phyloP scores from a whole-genome alignment of 768 basidiomycete genomes.

The Baorangia bicolor region DNA sequence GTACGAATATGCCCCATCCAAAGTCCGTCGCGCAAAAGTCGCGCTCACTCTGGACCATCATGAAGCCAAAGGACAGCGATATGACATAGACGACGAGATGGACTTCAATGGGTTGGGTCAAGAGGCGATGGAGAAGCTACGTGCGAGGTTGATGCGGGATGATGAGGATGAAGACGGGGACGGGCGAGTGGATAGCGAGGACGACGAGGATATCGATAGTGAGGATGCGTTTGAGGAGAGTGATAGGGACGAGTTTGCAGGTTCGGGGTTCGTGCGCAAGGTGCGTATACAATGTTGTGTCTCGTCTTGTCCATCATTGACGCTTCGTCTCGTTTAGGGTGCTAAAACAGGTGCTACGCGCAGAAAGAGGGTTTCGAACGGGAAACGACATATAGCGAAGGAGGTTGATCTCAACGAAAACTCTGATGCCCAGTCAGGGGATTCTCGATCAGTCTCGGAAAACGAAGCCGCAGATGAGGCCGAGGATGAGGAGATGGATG shows the following conservation, averaged over 20 bases:
- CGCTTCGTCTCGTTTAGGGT: conserved; percentile 7
- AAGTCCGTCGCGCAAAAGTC: conserved; percentile 51
- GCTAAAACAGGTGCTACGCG: conserved; percentile 20
- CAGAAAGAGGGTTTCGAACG: conserved; percentile 25
- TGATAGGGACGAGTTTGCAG: conserved; percentile 76
- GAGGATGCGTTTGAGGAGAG: conserved; percentile 83
- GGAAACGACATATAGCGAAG: conserved; percentile 35
- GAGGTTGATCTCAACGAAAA: conserved; percentile 72
- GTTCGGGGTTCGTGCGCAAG: conserved; percentile 43
- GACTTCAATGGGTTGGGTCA: conserved; percentile 31
- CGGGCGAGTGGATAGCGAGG: conserved; percentile 52
- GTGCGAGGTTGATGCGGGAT: conserved; percentile 52
- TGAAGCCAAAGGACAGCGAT: conserved; percentile 37
- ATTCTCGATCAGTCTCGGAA: conserved; percentile 16
- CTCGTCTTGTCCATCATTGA: neutral
- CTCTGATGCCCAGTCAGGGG: conserved; percentile 30
- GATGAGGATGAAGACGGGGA: conserved; percentile 44
- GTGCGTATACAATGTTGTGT: neutral
- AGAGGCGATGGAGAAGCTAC: conserved; percentile 34
- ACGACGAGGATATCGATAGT: conserved; percentile 86
- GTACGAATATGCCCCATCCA: conserved; percentile 59
- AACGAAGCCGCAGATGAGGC: conserved; percentile 31
- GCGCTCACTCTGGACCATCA: conserved; percentile 55
- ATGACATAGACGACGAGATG: conserved; percentile 42
- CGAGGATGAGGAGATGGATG: conserved; percentile 46